Evolutionary conservation across 139 green algal genomes (phyloP), one percentile per base, ranked within the genome.

Genomic region (Pleodorina starrii): DNA sequence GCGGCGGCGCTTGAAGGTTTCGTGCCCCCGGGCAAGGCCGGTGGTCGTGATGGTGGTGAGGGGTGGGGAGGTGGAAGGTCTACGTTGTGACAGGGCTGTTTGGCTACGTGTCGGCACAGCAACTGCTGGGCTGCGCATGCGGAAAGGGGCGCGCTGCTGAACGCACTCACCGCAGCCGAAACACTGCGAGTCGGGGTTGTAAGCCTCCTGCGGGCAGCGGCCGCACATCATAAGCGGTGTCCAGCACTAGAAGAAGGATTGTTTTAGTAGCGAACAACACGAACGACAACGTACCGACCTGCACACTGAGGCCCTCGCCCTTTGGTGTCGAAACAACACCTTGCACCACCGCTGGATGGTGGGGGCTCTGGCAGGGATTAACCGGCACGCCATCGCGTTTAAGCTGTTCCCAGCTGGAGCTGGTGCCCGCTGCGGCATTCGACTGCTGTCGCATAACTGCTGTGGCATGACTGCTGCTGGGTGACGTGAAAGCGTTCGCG

Each of bases 131-230:
- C 17, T 60, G 51, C 51, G 51, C 51, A 17, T 60, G 51, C n/a
- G n/a, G n/a, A n/a, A n/a, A n/a, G n/a, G n/a, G n/a, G n/a, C n/a
- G n/a, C n/a, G n/a, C n/a, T n/a, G n/a, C n/a, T n/a, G n/a, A n/a
- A n/a, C n/a, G n/a, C n/a, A 60, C 94, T 77, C 59, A 95, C 95
- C 96, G 74, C 96, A 98, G 23, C 96, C 96, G 78, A 95, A 98
- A 77, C 96, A 98, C 0, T 68, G 48, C 46, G 84, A 93, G 7
- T 96, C 90, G 0, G 95, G 94, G 1, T 94, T 97, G 91, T 97
- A 97, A 0, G 95, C 94, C 35, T 94, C 88, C 84, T 87, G 57
- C 36, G 19, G n/a, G 27, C 14, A 5, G 44, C 23, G 12, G n/a
- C n/a, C n/a, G n/a, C n/a, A n/a, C n/a, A n/a, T n/a, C n/a, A n/a